phyloP scores from a whole-genome alignment of 108 stramenopile species.

The Cyclotella sp. region DNA sequence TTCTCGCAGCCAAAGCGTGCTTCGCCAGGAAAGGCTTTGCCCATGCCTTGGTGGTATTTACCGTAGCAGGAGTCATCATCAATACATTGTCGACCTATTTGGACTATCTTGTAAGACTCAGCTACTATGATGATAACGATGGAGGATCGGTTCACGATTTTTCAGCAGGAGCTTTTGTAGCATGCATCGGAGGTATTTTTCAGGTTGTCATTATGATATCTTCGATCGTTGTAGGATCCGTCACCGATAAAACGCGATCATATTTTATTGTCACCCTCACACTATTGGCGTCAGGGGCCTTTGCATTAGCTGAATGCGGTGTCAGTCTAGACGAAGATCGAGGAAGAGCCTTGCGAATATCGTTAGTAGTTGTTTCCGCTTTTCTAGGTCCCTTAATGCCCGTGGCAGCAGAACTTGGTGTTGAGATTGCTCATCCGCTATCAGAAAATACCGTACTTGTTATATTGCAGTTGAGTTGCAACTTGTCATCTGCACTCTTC shows the following conservation, averaged over 20 bases:
- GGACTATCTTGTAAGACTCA: constrained; percentile 83
- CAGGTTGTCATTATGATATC: constrained; percentile 88
- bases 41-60: constrained; percentile 79
- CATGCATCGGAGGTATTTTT: constrained; percentile 82
- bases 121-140: constrained; percentile 49
- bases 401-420: constrained; percentile 84
- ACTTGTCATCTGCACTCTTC: constrained; percentile 81
- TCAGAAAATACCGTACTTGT: constrained; percentile 89
- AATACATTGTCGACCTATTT: constrained; percentile 84
- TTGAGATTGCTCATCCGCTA: constrained; percentile 84
- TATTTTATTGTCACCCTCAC: constrained; percentile 79
- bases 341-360: constrained; percentile 69
- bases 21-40: constrained; percentile 78
- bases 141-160: neutral
- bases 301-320: constrained; percentile 86
- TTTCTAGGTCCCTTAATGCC: constrained; percentile 87
- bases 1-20: constrained; percentile 74
- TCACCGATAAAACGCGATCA: constrained; percentile 78
- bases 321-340: constrained; percentile 81
- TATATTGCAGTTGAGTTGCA: constrained; percentile 87
- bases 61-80: constrained; percentile 81
- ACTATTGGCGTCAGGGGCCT: constrained; percentile 79
- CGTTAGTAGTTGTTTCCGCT: constrained; percentile 75
- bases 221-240: constrained; percentile 76
- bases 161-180: constrained; percentile 76